A percentile compares a stretch with the other conserved stretches of the same genome.
These are phyloP conservation scores for Hypoxylon sp. DNA, from an alignment of 2,329 filamentous ascomycete genomes.

Conservation along the genomic window DNA sequence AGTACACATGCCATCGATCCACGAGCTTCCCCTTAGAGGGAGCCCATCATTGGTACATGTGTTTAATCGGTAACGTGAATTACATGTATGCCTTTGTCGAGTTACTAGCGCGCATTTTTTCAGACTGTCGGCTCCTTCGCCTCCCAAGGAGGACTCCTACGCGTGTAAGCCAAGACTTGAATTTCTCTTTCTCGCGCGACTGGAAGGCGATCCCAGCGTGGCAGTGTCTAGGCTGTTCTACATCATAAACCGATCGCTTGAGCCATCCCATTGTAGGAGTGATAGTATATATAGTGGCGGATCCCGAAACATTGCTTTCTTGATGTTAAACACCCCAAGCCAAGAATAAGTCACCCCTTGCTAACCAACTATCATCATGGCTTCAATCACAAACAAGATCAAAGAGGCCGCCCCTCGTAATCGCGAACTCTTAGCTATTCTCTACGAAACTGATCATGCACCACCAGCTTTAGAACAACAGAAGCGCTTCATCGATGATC, in stretches of 20 bases:
- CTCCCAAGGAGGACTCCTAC: not conserved
- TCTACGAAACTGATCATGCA: constrained; percentile 66
- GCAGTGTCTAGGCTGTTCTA: constrained; percentile 19
- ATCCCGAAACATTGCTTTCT: not conserved
- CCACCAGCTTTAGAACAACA: constrained; percentile 62
- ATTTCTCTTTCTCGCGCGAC: not conserved
- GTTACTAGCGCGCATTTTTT: not conserved
- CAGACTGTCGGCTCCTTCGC: not conserved
- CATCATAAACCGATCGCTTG: not conserved
- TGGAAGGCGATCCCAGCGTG: constrained; percentile 17
- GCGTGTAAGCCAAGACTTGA: constrained; percentile 12
- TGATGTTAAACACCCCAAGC: not conserved
- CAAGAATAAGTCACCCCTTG: not conserved
- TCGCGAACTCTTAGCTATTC: constrained; percentile 60
- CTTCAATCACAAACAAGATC: constrained; percentile 57
- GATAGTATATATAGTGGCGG: not conserved
- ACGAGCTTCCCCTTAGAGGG: not conserved
- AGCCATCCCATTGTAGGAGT: not conserved
- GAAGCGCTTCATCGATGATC: constrained; percentile 60
- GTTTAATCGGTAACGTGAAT: not conserved
- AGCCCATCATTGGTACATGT: not conserved
- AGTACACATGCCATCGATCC: not conserved
- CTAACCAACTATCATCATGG: constrained; percentile 32
- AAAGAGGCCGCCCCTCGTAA: constrained; percentile 59
- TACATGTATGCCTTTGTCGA: not conserved